Percentiles rank a stretch among this genome's conserved stretches.
Conservation (phyloP, 2,329 filamentous ascomycete genomes). For the Chaetomium strumarium region DNA sequence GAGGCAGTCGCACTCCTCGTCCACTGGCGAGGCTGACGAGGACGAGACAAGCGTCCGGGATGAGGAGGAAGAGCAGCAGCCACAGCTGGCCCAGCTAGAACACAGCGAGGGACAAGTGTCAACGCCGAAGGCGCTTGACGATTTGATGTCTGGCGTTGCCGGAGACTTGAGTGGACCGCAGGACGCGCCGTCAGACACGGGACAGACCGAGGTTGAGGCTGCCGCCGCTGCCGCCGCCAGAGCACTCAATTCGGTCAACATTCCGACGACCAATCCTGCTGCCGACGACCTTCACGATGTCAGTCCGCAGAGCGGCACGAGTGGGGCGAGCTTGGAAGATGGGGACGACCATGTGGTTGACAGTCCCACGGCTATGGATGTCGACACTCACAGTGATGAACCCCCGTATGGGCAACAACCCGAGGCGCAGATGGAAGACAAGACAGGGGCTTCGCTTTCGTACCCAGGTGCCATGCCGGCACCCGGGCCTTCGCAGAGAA, state of each 20-base stretch:
- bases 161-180: slow-evolving; percentile 51
- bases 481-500: slow-evolving; percentile 39
- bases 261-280: slow-evolving; percentile 29
- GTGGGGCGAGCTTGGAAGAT: slow-evolving; percentile 37
- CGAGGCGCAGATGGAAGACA: slow-evolving; percentile 46
- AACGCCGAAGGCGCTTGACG: slow-evolving; percentile 46
- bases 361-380: slow-evolving; percentile 50
- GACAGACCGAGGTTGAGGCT: slow-evolving; percentile 31
- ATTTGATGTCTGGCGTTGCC: slow-evolving; percentile 48
- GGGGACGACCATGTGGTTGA: slow-evolving; percentile 38
- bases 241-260: slow-evolving; percentile 29
- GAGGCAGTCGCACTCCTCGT: slow-evolving; percentile 38
- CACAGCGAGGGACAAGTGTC: slow-evolving; percentile 34
- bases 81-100: slow-evolving; percentile 25
- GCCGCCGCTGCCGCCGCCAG: slow-evolving; percentile 39
- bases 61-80: slow-evolving; percentile 37
- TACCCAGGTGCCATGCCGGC: slow-evolving; percentile 48
- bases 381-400: slow-evolving; percentile 40
- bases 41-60: slow-evolving; percentile 48
- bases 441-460: slow-evolving; percentile 45
- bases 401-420: slow-evolving; percentile 34
- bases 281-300: slow-evolving; percentile 37
- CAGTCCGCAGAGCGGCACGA: slow-evolving; percentile 39
- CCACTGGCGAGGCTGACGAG: slow-evolving; percentile 49
- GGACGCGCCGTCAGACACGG: slow-evolving; percentile 38